phyloP scores from a whole-genome alignment of 75 land plant species.

The Sequoiadendron giganteum region DNA sequence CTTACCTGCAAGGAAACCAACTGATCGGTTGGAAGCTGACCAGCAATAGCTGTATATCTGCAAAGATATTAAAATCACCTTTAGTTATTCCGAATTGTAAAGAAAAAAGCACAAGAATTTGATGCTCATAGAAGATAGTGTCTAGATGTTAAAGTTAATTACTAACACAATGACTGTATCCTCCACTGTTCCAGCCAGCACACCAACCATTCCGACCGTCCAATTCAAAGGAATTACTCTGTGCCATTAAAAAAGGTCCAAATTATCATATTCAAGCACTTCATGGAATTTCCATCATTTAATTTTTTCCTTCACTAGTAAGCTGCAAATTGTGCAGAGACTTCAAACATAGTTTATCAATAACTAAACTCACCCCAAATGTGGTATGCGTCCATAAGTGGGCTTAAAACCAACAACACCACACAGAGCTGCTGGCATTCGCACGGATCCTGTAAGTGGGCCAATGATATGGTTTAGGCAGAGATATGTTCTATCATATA shows the following conservation, averaged over 20 bases:
- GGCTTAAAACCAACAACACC: conserved; percentile 85
- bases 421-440: conserved; percentile 86
- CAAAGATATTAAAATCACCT: background rate
- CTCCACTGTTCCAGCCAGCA: conserved; percentile 81
- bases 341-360: background rate
- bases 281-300: background rate
- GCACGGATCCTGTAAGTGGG: conserved; percentile 60
- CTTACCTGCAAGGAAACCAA: conserved; percentile 42
- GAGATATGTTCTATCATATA: background rate
- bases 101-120: background rate
- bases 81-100: background rate
- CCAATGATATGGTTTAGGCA: background rate
- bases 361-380: conserved; percentile 44
- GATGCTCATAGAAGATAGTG: background rate
- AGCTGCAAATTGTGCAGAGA: background rate
- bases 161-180: conserved; percentile 88
- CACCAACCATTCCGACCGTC: conserved; percentile 89
- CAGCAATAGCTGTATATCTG: conserved; percentile 82
- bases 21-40: conserved; percentile 34
- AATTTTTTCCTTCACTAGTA: background rate
- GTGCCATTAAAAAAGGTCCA: conserved; percentile 10
- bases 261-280: background rate
- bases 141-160: background rate
- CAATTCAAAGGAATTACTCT: conserved; percentile 93
- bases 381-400: conserved; percentile 70